Evolutionary conservation across 202 grass and related monocot genomes (phyloP).

Genomic region (Musa balbisiana): DNA sequence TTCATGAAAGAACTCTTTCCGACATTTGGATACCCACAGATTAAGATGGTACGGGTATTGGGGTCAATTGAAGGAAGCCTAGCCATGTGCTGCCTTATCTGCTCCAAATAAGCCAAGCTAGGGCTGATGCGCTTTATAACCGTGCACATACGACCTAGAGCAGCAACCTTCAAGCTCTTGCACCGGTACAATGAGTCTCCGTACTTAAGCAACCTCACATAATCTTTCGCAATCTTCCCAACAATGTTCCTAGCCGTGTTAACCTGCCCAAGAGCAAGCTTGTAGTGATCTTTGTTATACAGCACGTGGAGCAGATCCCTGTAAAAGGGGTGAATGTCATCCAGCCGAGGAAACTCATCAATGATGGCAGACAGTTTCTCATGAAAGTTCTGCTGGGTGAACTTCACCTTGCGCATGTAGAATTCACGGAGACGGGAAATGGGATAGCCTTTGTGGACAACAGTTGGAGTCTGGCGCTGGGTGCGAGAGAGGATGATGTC

Average conservation of each 20-base stretch:
- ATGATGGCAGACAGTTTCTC: conserved; percentile 82
- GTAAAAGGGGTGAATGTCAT: conserved; percentile 83
- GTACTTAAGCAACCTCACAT: conserved; percentile 81
- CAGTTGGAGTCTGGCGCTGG: conserved; percentile 89
- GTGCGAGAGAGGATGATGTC: conserved; percentile 91
- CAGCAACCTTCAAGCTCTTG: conserved; percentile 93
- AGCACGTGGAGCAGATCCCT: conserved; percentile 74
- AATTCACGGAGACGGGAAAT: conserved; percentile 73
- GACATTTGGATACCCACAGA: conserved; percentile 93
- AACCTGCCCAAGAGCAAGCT: conserved; percentile 88
- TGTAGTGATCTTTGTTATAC: conserved; percentile 98
- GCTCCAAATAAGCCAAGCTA: conserved; percentile 90
- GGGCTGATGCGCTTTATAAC: conserved; percentile 76
- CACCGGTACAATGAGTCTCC: conserved; percentile 73
- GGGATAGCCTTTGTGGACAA: conserved; percentile 91
- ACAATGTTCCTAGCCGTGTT: conserved; percentile 85
- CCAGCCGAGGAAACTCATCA: conserved; percentile 71
- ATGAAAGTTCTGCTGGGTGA: conserved; percentile 81
- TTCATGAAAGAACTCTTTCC: conserved; percentile 98
- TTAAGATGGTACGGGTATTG: conserved; percentile 76
- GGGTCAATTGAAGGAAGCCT: conserved; percentile 90
- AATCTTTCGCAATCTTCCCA: conserved; percentile 77
- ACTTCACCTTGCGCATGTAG: conserved; percentile 88
- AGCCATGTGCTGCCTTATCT: conserved; percentile 87
- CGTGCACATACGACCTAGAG: conserved; percentile 93